Evolutionary conservation across 768 basidiomycete species (phyloP), one percentile per base, ranked within the genome.

Genomic region (Russula earlei): DNA sequence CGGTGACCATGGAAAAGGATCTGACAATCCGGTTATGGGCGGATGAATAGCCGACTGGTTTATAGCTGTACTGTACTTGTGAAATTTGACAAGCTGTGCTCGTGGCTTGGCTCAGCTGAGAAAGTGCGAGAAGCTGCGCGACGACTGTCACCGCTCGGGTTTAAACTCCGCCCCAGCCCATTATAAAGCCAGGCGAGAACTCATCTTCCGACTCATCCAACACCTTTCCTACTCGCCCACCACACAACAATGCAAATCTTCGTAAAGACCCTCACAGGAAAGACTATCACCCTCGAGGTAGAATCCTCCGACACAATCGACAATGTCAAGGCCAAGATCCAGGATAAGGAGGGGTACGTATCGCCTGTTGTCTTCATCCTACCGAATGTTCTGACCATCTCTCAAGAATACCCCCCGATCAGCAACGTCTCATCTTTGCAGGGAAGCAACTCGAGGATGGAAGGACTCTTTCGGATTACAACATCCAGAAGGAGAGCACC

Each of bases 1-100:
- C 91, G 4, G 90, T 88, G n/a, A 80, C 84, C 10, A 84, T 90
- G 78, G 91, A 93, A 63, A 91, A 91, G 62, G 93, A 95, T 63
- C 70, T 88, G 58, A 83, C 83, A 5, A 87, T 97, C 64, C 78
- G 84, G 51, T 63, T 97, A 15, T 83, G 87, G 64, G 67, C 69
- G 46, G 49, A 38, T n/a, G 46, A 60, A 49, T 52, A 51, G 44
- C n/a, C n/a, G n/a, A 15, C 0, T 36, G 1, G 12, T 36, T 12
- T 36, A 36, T 27, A 22, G 24, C 29, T 17, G 29, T 40, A 10
- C 41, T 42, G 41, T 42, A 22, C 22, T 24, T 31, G 29, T 5
- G 9, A 4, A 5, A 9, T 5, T 9, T 31, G 5, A 31, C 29
- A 31, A 31, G 29, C 29, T 31, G 29, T 31, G 29, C 29, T 31